Base-by-base conservation (phyloP, 1,139 yeast species). In the Yamadazyma diospyri region DNA sequence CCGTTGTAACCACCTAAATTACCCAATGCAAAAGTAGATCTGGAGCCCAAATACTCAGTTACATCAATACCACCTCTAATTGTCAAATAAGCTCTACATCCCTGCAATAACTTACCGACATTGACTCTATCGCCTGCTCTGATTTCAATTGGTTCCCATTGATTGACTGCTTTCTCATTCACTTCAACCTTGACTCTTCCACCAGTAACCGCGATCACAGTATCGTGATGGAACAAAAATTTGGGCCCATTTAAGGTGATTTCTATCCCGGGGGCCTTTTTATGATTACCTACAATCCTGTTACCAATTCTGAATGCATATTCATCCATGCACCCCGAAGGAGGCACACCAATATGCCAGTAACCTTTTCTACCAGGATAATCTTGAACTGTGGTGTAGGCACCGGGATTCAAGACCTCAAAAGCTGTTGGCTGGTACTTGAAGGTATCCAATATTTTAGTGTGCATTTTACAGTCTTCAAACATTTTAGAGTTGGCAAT, bases 241-340 rank as follows among this genome's bases (percentile, higher is more conserved):
- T 86, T 74, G 12, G 98, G 97, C 19, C 97, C 98, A 37, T 64
- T 76, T 49, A 92, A 66, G 1, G 97, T 92, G 40, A 86, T 72
- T 62, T 92, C 98, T 53, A 92, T 71, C 27, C 94, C 96, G 9
- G 97, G 95, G 11, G 95, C 83, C 29, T 72, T 66, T 46, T 68
- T 61, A 47, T 82, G 76, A 59, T 92, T 89, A 40, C 97, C 97
- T 33, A 92, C 97, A 52, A 86, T 78, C 54, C 84, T 69, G 65
- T 92, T 89, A 20, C 95, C 96, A 41, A 87, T 57, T 53, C 96
- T 74, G 66, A 88, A 89, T 2, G 97, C 79, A 49, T 81, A 88
- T 40, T 81, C 77, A 61, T 92, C 97, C 97, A 92, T 92, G 42
- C 97, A 96, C 29, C 98, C 98, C 23, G 96, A 86, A 7, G 97